Evolutionary conservation across 2,329 filamentous ascomycete species (phyloP), one percentile per base, ranked within the genome.

Genomic region (Stemphylium beticola): DNA sequence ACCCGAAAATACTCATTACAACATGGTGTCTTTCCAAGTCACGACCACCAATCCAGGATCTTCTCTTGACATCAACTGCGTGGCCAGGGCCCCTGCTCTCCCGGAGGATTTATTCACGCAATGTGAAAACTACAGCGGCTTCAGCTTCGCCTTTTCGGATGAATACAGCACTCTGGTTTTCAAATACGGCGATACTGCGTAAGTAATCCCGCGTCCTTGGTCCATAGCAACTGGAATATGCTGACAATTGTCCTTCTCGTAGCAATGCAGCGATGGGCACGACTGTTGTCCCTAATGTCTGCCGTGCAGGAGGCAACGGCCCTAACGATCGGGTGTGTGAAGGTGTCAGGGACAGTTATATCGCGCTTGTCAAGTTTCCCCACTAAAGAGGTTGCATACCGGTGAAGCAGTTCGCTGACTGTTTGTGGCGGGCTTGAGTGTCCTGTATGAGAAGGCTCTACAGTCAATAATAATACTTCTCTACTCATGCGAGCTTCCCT

Each of bases 301-400:
- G 64, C 53, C 60, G 48, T 43, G 55, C 51, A 11, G 64, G 62
- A 11, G 58, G 57, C 10, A 47, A 41, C 20, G 57, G 60, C 2
- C 39, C 86, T 20, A 79, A 87, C 57, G 81, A 84, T 43, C 82
- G 93, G 69, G 92, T 96, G 67, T 81, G 89, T 63, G 83, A 87
- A 40, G 92, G 92, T 61, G 83, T 95, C 50, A 78, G 75, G 36
- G 84, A 83, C 61, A 83, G 86, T 55, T 66, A 62, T 41, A 85
- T 87, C 31, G 55, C 58, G 9, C 50, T 65, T 20, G 61, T 64
- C 2, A 54, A 58, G 22, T 55, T 47, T 32, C 53, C 61, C 12
- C 18, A 24, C 17, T 45, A 33, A 26, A 17, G 11, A 24, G 22
- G 4, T 7, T 24, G 22, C 22, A 7, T 24, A 7, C 6, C 22